A percentile compares a stretch with the other conserved stretches of the same genome.
phyloP scores from a whole-genome alignment of 306 rosid species.

The Sicyos edulis region DNA sequence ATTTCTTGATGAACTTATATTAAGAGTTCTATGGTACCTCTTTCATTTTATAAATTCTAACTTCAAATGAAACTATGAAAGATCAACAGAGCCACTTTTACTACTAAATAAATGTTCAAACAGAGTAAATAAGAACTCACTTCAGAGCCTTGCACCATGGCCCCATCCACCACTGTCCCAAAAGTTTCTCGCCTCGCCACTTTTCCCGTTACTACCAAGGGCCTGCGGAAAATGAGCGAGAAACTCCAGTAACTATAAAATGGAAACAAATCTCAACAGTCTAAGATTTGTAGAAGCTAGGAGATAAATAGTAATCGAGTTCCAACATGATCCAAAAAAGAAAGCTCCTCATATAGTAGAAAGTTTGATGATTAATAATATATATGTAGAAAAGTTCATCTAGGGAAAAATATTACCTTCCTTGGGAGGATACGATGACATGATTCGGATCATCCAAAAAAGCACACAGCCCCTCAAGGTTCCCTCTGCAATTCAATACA shows the following conservation, averaged over 20 bases:
- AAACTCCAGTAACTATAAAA: slow-evolving; percentile 13
- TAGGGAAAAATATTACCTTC: slow-evolving; percentile 45
- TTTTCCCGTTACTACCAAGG: slow-evolving; percentile 57
- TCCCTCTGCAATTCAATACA: slow-evolving; percentile 34
- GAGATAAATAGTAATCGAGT: neutral
- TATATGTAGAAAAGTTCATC: neutral
- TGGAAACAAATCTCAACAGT: slow-evolving; percentile 5
- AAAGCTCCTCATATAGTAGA: neutral
- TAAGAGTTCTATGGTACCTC: neutral
- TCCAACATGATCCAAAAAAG: neutral
- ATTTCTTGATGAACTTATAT: too few relatives aligned
- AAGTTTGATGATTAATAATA: neutral
- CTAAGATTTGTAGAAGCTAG: neutral
- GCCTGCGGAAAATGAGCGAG: slow-evolving; percentile 46
- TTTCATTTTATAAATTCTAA: neutral
- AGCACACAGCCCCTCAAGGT: slow-evolving; percentile 33
- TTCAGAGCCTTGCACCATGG: slow-evolving; percentile 34
- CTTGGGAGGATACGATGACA: slow-evolving; percentile 50
- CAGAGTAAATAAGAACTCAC: slow-evolving; percentile 32
- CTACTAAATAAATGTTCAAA: neutral
- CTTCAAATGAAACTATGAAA: neutral
- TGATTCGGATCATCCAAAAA: slow-evolving; percentile 49
- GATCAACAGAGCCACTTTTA: neutral
- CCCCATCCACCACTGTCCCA: slow-evolving; percentile 37
- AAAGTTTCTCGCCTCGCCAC: slow-evolving; percentile 27